Percentiles rank a stretch among this genome's conserved stretches.
These are phyloP conservation scores for Botrytis medusae DNA, from an alignment of 2,329 filamentous ascomycete species.

Conservation along the genomic window DNA sequence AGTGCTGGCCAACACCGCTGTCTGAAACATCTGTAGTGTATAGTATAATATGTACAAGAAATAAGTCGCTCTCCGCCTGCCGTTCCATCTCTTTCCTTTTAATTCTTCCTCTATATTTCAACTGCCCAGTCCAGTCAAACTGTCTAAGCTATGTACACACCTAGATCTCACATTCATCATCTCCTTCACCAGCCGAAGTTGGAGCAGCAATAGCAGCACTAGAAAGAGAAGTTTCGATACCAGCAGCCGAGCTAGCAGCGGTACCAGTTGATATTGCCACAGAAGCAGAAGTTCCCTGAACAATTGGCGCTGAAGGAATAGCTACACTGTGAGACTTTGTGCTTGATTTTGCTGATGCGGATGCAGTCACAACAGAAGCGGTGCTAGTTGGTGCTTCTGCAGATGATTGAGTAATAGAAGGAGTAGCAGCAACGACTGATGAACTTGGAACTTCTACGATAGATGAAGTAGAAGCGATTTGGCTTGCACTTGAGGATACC, in stretches of 20 bases:
- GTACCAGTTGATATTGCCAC: not conserved
- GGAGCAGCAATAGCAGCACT: not conserved
- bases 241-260: not conserved
- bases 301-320: not conserved
- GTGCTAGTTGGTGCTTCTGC: not conserved
- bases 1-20: not conserved
- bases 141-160: not conserved
- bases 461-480: not conserved
- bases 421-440: not conserved
- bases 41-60: not conserved
- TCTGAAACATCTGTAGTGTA: not conserved
- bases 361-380: not conserved
- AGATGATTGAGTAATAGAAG: not conserved
- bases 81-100: not conserved
- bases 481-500: not conserved
- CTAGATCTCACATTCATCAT: not conserved
- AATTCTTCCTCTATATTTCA: not conserved
- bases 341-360: not conserved
- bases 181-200: not conserved
- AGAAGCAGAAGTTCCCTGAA: not conserved
- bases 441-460: not conserved
- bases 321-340: not conserved
- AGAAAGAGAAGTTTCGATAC: not conserved
- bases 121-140: too few species aligned
- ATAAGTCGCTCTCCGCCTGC: not conserved